Evolutionary conservation across 208 protist species (phyloP), one percentile per base, ranked within the genome.

Genomic region (Crithidia brevicula): DNA sequence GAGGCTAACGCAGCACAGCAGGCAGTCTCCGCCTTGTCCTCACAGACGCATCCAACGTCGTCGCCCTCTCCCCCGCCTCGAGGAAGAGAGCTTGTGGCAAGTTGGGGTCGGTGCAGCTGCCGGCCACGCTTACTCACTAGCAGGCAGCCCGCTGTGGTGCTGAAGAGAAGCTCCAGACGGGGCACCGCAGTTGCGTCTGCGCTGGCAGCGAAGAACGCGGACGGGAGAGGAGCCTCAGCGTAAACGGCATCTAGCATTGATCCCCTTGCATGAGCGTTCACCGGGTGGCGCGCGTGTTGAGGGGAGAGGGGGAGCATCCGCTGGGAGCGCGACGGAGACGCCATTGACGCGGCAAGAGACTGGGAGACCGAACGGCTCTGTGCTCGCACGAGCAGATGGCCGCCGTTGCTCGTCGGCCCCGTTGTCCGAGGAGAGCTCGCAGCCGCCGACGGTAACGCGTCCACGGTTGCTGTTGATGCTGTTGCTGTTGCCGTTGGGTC

Each of bases 1-100:
- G 77, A 68, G 4, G 74, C 72, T 0, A 86, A 50, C 2, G 81
- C 81, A 11, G 80, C 79, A 65, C 54, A 74, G 60, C 71, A 73
- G 9, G 76, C 51, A 4, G 28, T 42, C 6, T 27, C 20, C 9
- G 33, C 28, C 7, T 23, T 46, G n/a, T 42, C 52, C 7, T 54
- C 49, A n/a, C 31, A 27, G 16, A n/a, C 34, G 47, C 43, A 56
- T 23, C 15, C 43, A 23, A 22, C 4, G 20, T 10, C 49, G n/a
- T 15, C 8, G 27, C 28, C 20, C 23, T 23, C 23, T 3, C 11
- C 20, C 1, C 40, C 4, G 27, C 54, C 7, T 34, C 18, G 3
- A 25, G 25, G 57, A 23, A 54, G 49, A n/a, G 31, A 43, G 25
- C 43, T 7, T 3, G 60, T 4, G 28, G 63, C 31, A 10, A 51